Evolutionary conservation across 2,329 filamentous ascomycete genomes (phyloP).

Genomic region (Aspergillus fischeri): DNA sequence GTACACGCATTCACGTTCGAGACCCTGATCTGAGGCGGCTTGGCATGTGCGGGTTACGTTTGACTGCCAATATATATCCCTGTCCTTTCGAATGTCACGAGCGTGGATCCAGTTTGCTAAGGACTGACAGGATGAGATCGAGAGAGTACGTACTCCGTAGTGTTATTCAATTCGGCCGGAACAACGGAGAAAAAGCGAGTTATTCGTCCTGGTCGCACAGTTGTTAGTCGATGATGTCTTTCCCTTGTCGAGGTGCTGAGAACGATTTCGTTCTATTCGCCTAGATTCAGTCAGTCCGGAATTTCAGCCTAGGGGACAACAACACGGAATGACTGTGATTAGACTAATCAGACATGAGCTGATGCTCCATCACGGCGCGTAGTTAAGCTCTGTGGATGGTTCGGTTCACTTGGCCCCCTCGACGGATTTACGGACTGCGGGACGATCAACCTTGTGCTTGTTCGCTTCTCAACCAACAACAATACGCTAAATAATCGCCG

Average conservation of each 20-base stretch:
- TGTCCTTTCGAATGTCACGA: not conserved
- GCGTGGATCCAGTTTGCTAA: not conserved
- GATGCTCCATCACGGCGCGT: conserved; percentile 17
- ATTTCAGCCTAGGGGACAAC: not conserved
- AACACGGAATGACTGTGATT: not conserved
- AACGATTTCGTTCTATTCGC: not conserved
- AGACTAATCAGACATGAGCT: conserved; percentile 1
- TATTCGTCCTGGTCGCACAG: too few relatives aligned
- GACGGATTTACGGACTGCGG: conserved; percentile 1
- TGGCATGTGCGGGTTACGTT: not conserved
- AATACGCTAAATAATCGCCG: conserved; percentile 5
- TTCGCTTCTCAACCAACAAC: conserved; percentile 3
- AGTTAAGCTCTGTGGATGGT: conserved; percentile 19
- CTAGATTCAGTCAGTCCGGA: too few relatives aligned
- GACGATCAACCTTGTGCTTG: conserved; percentile 20
- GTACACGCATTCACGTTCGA: not conserved
- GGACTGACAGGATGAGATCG: too few relatives aligned
- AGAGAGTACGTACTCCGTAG: too few relatives aligned
- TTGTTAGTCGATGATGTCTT: too few relatives aligned
- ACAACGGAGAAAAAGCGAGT: too few relatives aligned
- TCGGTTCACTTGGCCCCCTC: conserved; percentile 12
- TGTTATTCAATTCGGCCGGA: too few relatives aligned
- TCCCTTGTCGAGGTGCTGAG: conserved; percentile 1
- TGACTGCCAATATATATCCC: not conserved
- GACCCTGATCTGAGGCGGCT: not conserved